Percentiles rank a stretch among this genome's conserved stretches.
Conservation (phyloP, 495 filamentous ascomycete species). For the Pseudoneurospora amorphoporcata region DNA sequence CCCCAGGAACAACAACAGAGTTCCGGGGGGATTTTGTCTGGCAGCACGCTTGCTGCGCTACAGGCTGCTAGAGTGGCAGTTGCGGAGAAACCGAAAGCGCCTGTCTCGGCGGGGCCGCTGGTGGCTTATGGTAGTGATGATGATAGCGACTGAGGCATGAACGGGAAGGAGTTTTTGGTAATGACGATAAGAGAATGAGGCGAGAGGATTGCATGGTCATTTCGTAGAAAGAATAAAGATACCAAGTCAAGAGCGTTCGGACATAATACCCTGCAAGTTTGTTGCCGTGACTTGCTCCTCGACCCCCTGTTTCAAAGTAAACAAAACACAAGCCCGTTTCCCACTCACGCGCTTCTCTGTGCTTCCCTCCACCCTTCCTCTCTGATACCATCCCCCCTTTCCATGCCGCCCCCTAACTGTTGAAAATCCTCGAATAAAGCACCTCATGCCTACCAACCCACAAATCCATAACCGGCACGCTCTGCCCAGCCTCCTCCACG, state of each 20-base stretch:
- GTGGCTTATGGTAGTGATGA: constrained; percentile 75
- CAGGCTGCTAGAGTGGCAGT: constrained; percentile 42
- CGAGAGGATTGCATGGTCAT: background rate
- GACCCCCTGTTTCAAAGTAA: background rate
- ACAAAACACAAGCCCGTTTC: background rate
- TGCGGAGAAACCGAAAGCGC: constrained; percentile 36
- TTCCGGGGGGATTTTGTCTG: constrained; percentile 64
- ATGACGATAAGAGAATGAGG: constrained; percentile 1
- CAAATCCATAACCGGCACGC: constrained; percentile 77
- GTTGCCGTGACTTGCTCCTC: background rate
- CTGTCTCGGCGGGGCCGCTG: constrained; percentile 51
- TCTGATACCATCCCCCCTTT: background rate
- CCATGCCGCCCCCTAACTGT: constrained; percentile 35
- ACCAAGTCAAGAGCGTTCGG: background rate
- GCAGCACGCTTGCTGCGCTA: constrained; percentile 64
- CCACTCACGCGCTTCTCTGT: background rate
- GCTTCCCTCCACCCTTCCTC: background rate
- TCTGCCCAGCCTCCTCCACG: constrained; percentile 76
- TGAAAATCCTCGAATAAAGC: constrained; percentile 94
- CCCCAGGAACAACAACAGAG: constrained; percentile 32
- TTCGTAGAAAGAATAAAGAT: background rate
- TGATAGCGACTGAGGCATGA: constrained; percentile 50
- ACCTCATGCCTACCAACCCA: constrained; percentile 94
- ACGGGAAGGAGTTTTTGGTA: background rate
- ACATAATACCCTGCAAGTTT: background rate